phyloP scores from a whole-genome alignment of 2,329 filamentous ascomycete species.

The Aureobasidium uvarum region DNA sequence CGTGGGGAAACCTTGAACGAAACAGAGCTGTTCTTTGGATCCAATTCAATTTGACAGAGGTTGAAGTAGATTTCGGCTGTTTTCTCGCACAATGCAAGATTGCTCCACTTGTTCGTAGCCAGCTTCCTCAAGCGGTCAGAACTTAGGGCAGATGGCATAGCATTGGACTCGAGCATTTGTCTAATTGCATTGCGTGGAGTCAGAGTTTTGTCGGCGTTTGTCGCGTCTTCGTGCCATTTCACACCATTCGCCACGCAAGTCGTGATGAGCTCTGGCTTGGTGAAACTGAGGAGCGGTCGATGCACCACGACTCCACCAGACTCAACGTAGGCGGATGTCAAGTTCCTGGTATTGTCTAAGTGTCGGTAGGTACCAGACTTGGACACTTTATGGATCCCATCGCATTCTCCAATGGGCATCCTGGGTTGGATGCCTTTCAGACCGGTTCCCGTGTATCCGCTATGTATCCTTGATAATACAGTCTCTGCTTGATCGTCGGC shows the following conservation, averaged over 20 bases:
- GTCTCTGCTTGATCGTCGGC: slow-evolving; percentile 90
- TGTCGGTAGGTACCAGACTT: slow-evolving; percentile 35
- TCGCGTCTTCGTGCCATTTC: slow-evolving; percentile 79
- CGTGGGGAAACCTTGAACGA: slow-evolving; percentile 27
- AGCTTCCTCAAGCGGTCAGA: slow-evolving; percentile 63
- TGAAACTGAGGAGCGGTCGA: slow-evolving; percentile 67
- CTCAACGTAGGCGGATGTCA: neutral
- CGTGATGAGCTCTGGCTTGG: slow-evolving; percentile 69
- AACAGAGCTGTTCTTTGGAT: slow-evolving; percentile 38
- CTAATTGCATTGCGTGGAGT: slow-evolving; percentile 81
- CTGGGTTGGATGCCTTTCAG: slow-evolving; percentile 66
- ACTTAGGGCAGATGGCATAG: slow-evolving; percentile 68
- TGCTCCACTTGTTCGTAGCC: slow-evolving; percentile 52
- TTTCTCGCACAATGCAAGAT: slow-evolving; percentile 48
- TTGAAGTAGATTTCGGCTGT: slow-evolving; percentile 58
- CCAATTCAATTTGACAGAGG: slow-evolving; percentile 48
- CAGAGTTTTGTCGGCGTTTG: slow-evolving; percentile 73
- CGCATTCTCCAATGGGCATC: slow-evolving; percentile 77
- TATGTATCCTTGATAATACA: slow-evolving; percentile 71
- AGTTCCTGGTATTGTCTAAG: neutral
- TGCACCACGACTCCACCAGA: slow-evolving; percentile 63
- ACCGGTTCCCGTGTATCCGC: slow-evolving; percentile 66
- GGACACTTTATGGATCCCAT: slow-evolving; percentile 69
- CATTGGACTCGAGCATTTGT: slow-evolving; percentile 57
- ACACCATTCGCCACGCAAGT: slow-evolving; percentile 69